A percentile compares a stretch with the other conserved stretches of the same genome.
Conservation (phyloP, 2,329 filamentous ascomycete genomes). For the Pseudocercospora cruenta region DNA sequence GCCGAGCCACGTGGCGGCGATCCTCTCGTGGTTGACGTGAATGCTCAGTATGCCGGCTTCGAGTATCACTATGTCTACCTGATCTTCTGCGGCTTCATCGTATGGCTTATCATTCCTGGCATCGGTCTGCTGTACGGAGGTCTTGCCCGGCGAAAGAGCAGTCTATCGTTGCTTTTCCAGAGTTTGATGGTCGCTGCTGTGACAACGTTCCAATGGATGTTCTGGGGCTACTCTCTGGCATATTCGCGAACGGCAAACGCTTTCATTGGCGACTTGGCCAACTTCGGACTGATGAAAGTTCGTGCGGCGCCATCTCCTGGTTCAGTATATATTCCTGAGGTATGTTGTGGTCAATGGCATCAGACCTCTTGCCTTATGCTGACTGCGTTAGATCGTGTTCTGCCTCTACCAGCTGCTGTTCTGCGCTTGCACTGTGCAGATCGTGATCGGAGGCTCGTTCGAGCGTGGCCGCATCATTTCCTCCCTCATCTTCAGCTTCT, state of each 20-base stretch:
- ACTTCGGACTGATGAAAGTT: conserved; percentile 65
- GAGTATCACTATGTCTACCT: conserved; percentile 67
- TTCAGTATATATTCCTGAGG: conserved; percentile 60
- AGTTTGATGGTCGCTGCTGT: conserved; percentile 62
- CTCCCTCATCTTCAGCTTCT: conserved; percentile 66
- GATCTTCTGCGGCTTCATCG: conserved; percentile 62
- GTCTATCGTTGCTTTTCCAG: conserved; percentile 65
- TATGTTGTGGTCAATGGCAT: neutral
- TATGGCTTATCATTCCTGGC: conserved; percentile 69
- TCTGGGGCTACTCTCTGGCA: conserved; percentile 66
- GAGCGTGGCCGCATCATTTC: conserved; percentile 66
- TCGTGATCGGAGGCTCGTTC: conserved; percentile 67
- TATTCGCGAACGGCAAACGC: conserved; percentile 63
- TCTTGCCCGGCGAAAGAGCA: conserved; percentile 64
- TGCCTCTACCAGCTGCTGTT: conserved; percentile 69
- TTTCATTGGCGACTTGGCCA: conserved; percentile 65
- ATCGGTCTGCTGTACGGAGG: conserved; percentile 69
- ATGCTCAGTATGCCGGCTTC: conserved; percentile 61
- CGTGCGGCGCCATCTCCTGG: conserved; percentile 64
- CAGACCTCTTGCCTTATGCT: neutral
- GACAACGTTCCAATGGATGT: conserved; percentile 64
- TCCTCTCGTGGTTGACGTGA: conserved; percentile 57
- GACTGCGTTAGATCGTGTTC: conserved; percentile 56
- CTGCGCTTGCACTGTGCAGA: conserved; percentile 64
- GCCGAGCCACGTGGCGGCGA: conserved; percentile 58